A percentile compares a stretch with the other conserved stretches of the same genome.
Evolutionary conservation across 129 eudicot genomes (phyloP).

Genomic region (Deinandra increscens): DNA sequence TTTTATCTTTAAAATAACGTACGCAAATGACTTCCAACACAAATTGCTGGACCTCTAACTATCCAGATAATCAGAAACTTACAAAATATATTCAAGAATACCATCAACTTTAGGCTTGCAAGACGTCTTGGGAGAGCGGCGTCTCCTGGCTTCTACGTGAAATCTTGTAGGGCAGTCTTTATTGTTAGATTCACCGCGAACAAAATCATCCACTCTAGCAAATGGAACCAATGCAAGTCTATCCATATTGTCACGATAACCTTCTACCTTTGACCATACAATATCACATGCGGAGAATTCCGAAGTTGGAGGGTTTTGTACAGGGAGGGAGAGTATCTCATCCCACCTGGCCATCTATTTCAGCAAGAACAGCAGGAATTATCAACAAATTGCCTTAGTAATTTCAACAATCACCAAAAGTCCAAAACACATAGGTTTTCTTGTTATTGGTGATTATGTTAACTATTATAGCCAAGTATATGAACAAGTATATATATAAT

Average conservation of each 20-base stretch:
- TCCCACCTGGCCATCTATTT: conserved; percentile 95
- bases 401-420: neutral
- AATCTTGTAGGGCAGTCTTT: conserved; percentile 91
- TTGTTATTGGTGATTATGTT: neutral
- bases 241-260: conserved; percentile 81
- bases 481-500: too few relatives aligned
- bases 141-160: conserved; percentile 88
- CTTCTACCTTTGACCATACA: conserved; percentile 86
- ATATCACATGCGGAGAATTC: conserved; percentile 75
- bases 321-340: conserved; percentile 80
- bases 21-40: neutral
- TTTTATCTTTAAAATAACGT: neutral
- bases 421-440: neutral
- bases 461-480: neutral
- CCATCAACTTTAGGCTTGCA: conserved; percentile 94
- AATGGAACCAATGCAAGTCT: conserved; percentile 82
- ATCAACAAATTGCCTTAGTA: neutral
- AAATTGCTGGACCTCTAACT: neutral
- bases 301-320: conserved; percentile 82
- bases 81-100: conserved; percentile 84
- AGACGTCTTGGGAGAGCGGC: conserved; percentile 48
- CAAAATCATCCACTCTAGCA: conserved; percentile 73
- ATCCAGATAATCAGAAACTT: conserved; percentile 25
- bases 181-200: conserved; percentile 74
- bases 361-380: neutral